phyloP scores from a whole-genome alignment of 2,329 filamentous ascomycete species.

The Trichoderma pleuroti region DNA sequence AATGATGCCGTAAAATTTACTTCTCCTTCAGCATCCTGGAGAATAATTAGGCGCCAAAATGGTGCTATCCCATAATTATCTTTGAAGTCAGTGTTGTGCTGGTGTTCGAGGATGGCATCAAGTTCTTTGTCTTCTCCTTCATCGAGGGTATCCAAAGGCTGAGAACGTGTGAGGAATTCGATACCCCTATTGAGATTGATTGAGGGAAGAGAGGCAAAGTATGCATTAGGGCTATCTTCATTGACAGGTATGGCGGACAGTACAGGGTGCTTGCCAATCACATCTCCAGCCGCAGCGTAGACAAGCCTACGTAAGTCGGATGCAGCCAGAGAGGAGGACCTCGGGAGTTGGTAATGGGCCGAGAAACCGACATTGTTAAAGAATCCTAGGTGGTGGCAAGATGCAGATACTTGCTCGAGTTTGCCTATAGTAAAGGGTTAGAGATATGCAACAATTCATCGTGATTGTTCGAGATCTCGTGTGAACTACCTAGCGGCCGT shows the following conservation, averaged over 20 bases:
- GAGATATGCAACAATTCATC: neutral
- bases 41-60: neutral
- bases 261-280: neutral
- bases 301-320: neutral
- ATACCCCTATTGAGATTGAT: neutral
- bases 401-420: conserved; percentile 43
- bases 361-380: conserved; percentile 43
- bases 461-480: neutral
- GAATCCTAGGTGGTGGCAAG: conserved; percentile 39
- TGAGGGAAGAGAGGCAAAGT: neutral
- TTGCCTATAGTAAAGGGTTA: conserved; percentile 30
- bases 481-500: neutral
- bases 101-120: neutral
- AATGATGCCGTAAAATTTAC: conserved; percentile 41
- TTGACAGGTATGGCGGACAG: neutral
- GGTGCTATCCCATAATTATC: neutral
- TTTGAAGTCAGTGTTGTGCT: neutral
- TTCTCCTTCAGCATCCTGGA: conserved; percentile 27
- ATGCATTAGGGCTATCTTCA: neutral
- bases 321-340: too few relatives aligned
- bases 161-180: neutral
- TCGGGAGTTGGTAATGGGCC: conserved; percentile 33
- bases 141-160: neutral
- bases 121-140: neutral
- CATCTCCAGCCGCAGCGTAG: neutral